phyloP scores from a whole-genome alignment of 306 rosid genomes.

The Cicer judaicum region DNA sequence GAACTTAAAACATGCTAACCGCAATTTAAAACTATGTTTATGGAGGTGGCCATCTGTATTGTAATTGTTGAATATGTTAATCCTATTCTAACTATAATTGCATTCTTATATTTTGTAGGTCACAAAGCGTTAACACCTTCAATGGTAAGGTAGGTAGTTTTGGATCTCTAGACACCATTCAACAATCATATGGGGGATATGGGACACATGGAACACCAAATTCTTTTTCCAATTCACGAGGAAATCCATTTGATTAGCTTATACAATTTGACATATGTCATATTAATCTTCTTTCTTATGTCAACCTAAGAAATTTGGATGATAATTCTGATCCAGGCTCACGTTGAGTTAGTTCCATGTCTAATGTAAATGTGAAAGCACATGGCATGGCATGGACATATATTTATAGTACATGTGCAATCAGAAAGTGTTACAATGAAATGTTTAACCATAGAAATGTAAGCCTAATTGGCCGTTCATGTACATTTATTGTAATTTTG shows the following conservation, averaged over 20 bases:
- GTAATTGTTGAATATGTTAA: neutral
- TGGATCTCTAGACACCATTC: conserved; percentile 46
- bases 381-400: neutral
- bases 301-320: conserved; percentile 6
- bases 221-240: conserved; percentile 49
- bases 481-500: conserved; percentile 11
- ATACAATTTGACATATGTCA: neutral
- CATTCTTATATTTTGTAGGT: conserved; percentile 44
- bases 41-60: too few species aligned
- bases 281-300: neutral
- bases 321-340: neutral
- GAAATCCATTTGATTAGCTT: conserved; percentile 74
- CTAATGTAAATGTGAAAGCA: conserved; percentile 28
- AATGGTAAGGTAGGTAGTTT: conserved; percentile 37
- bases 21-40: neutral
- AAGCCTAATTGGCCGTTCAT: neutral
- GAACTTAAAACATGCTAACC: neutral
- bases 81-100: conserved; percentile 8
- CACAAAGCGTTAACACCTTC: conserved; percentile 46
- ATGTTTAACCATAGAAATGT: neutral
- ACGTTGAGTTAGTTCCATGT: neutral
- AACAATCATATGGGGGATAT: conserved; percentile 43
- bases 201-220: conserved; percentile 42
- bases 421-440: conserved; percentile 3
- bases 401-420: neutral